Conservation (phyloP, 2,329 filamentous ascomycete genomes). For the Lecanicillium sp. region DNA sequence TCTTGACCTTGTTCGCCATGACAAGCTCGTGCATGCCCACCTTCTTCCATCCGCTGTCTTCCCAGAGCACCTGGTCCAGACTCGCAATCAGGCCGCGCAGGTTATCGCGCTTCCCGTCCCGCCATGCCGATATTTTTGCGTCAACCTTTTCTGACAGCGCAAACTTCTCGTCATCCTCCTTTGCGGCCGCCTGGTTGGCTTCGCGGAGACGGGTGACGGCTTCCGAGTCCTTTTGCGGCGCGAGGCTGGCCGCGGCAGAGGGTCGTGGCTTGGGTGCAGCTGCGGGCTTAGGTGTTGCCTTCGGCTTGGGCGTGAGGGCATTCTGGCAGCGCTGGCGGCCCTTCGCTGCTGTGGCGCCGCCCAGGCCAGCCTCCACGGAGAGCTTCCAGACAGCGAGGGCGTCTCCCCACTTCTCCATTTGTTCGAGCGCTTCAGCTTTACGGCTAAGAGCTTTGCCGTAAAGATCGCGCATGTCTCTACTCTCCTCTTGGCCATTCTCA, state of each 20-base stretch:
- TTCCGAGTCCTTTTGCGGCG: slow-evolving; percentile 53
- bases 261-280: slow-evolving; percentile 33
- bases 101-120: slow-evolving; percentile 88
- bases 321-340: slow-evolving; percentile 87
- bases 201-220: slow-evolving; percentile 77
- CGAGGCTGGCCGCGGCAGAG: slow-evolving; percentile 31
- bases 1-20: slow-evolving; percentile 90
- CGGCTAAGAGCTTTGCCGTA: slow-evolving; percentile 90
- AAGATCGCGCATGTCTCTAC: slow-evolving; percentile 85
- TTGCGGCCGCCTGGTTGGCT: slow-evolving; percentile 79
- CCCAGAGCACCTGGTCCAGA: slow-evolving; percentile 85
- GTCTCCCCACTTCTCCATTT: slow-evolving; percentile 90
- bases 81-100: slow-evolving; percentile 80
- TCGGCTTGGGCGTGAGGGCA: slow-evolving; percentile 67
- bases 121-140: slow-evolving; percentile 71
- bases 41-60: slow-evolving; percentile 92
- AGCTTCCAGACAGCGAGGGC: slow-evolving; percentile 74
- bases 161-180: slow-evolving; percentile 88
- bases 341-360: slow-evolving; percentile 76
- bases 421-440: slow-evolving; percentile 91
- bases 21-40: slow-evolving; percentile 90
- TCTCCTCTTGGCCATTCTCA: slow-evolving; percentile 49
- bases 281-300: slow-evolving; percentile 38
- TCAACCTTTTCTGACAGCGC: slow-evolving; percentile 82
- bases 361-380: slow-evolving; percentile 78